Base-by-base conservation (phyloP, 2,329 filamentous ascomycete genomes). In the Akanthomyces muscarius region DNA sequence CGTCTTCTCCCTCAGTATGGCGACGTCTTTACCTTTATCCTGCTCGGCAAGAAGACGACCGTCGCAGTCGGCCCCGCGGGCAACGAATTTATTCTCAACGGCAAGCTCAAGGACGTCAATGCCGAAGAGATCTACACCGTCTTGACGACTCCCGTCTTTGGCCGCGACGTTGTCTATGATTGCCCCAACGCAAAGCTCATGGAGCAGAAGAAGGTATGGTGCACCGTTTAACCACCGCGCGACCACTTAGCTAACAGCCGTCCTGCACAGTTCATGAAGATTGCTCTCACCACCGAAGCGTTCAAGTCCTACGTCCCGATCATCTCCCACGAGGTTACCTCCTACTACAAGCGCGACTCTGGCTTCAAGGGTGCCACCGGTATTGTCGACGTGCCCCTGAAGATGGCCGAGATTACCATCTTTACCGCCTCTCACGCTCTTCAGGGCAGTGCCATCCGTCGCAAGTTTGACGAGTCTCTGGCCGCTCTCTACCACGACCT, bases 71-170 rank as follows among this genome's bases (percentile, higher is more conserved):
- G 92, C 62, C 87, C 89, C 42, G 84, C 88, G 68, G 92, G 92
- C 68, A 96, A 96, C 75, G 91, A 96, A 68, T 96, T 96, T 75
- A 92, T 96, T 68, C 81, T 96, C 68, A 96, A 96, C 74, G 92
- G 91, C 73, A 96, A 95, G 80, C 83, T 92, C 71, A 91, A 90
- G 78, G 92, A 96, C 72, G 88, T 96, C 70, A 92, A 89, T 73
- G 92, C 92, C 42, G 92, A 96, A 77, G 92, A 97, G 71, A 90
- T 96, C 67, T 96, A 96, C 78, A 89, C 86, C 62, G 89, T 90
- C 62, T 82, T 97, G 65, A 87, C 85, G 7, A 87, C 84, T 25
- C 85, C 85, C 28, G 85, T 87, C 54, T 96, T 96, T 73, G 92
- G 92, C 68, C 87, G 86, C 70, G 89, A 93, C 77, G 92, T 96